Base-by-base conservation (phyloP, 148 eudicot species). In the Selenicereus undatus region DNA sequence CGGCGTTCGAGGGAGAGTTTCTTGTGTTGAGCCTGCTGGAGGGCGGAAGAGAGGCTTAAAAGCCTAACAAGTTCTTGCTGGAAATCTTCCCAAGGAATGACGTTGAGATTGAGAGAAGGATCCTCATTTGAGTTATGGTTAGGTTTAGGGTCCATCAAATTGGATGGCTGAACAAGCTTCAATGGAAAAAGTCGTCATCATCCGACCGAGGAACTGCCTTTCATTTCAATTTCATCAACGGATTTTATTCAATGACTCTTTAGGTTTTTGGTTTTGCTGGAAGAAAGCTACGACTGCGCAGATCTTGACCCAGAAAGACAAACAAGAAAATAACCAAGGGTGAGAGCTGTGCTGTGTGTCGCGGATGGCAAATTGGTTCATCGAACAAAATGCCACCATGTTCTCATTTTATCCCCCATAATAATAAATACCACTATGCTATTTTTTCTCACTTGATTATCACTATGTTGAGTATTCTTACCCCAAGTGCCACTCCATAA, bases 11-110 rank as follows among this genome's bases (percentile, higher is more conserved):
- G 85, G 73, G 71, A n/a, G 1, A 30, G 51, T 80, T 92, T 95
- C 66, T 88, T 91, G 0, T 85, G 75, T 54, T 81, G 88, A 36
- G 91, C 89, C 86, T 95, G 90, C 58, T 87, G 81, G 43, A 91
- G 84, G 30, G 97, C 93, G 43, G 91, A 93, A 4, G 99, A 91
- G 52, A 95, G 88, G 81, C 97, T 93, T 14, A 79, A 82, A 17
- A 95, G 48, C 45, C 93, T 89, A 4, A 89, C 95, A 16, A 95
- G 90, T 82, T 92, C 95, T 62, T 92, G 97, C 24, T 92, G 89
- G 76, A 82, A 93, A 86, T 93, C 97, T 77, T 95, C 97, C 99
- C 97, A 93, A 64, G 91, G 81, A 9, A 91, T 80, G 5, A 88
- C 85, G 74, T 88, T 89, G 78, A 74, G 48, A 18, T 71, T 75